These are phyloP conservation scores for Phytopythium oedochilum DNA, from an alignment of 352 stramenopile species.

Conservation along the genomic window DNA sequence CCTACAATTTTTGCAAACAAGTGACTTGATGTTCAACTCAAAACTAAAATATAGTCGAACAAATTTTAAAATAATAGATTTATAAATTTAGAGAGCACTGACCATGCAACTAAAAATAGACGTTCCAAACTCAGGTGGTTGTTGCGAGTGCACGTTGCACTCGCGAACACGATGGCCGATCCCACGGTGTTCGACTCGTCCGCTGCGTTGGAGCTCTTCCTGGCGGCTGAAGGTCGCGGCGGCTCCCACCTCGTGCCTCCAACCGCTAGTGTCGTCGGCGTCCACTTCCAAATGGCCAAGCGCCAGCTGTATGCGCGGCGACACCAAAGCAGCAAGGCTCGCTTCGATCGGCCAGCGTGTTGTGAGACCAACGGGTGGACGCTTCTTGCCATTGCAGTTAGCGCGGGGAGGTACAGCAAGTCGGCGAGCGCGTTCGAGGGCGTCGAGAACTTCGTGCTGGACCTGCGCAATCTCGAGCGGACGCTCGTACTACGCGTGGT, in stretches of 20 bases:
- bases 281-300: conserved; percentile 1
- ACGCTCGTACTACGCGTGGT: not conserved
- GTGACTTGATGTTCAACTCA: no score
- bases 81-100: no score
- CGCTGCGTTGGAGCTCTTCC: not conserved
- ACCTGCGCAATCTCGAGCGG: not conserved
- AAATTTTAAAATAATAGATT: no score
- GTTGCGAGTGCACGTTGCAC: no score
- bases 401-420: not conserved
- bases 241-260: not conserved
- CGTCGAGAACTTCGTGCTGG: conserved; percentile 2
- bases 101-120: no score
- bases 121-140: no score
- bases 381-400: not conserved
- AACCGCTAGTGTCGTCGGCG: not conserved
- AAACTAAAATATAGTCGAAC: no score
- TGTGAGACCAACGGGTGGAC: not conserved
- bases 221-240: not conserved
- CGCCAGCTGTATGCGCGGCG: no score
- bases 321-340: no score
- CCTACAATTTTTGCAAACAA: no score
- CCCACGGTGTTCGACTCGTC: not conserved
- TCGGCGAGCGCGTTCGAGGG: no score
- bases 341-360: not conserved
- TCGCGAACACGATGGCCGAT: no score